These are phyloP conservation scores for Myrica gale DNA, from an alignment of 306 rosid species.

Conservation along the genomic window DNA sequence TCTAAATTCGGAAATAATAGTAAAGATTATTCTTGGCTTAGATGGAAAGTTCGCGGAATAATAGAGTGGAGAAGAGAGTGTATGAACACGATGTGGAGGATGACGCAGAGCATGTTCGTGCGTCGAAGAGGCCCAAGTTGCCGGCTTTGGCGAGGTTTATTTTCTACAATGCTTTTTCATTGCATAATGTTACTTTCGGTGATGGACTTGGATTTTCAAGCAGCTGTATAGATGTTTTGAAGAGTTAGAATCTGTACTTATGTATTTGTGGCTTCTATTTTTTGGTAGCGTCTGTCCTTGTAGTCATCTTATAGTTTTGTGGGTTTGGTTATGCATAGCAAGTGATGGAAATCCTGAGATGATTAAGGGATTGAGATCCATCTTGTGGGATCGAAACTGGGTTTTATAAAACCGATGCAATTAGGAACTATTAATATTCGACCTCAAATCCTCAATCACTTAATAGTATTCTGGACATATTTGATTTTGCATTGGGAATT, in stretches of 20 bases:
- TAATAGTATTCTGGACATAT: background rate
- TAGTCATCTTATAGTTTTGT: constrained; percentile 1
- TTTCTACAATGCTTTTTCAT: constrained; percentile 3
- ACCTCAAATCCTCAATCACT: constrained; percentile 15
- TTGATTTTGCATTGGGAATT: background rate
- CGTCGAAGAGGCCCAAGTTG: constrained; percentile 57
- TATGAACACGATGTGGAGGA: constrained; percentile 42
- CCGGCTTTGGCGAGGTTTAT: constrained; percentile 79
- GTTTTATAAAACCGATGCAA: too few species aligned
- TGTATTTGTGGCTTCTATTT: background rate
- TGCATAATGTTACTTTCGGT: background rate
- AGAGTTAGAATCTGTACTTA: background rate
- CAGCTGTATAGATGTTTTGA: background rate
- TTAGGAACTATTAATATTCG: background rate
- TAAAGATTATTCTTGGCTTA: constrained; percentile 30
- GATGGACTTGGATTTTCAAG: constrained; percentile 1
- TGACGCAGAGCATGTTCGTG: constrained; percentile 37
- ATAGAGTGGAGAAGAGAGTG: constrained; percentile 61
- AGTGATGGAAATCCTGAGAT: background rate
- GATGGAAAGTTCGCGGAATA: constrained; percentile 63
- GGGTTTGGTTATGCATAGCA: constrained; percentile 6
- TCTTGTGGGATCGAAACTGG: too few species aligned
- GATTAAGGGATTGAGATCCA: background rate
- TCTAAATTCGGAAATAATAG: constrained; percentile 38
- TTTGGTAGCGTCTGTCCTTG: background rate